Evolutionary conservation across 2,329 filamentous ascomycete genomes (phyloP).

Genomic region (Neopestalotiopsis rosae): DNA sequence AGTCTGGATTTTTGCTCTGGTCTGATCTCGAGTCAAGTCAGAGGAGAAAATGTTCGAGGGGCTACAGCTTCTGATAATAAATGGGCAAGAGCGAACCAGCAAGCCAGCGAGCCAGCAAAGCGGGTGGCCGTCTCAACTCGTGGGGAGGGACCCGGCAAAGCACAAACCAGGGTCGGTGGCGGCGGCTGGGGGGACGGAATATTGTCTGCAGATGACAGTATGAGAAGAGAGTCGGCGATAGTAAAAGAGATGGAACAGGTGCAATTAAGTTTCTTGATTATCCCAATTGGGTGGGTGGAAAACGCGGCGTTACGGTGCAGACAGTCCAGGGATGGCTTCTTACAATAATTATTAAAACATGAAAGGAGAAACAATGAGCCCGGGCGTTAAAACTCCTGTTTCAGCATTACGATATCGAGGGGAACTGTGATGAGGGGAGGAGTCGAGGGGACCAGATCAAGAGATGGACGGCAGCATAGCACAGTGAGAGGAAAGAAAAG

Average conservation of each 20-base stretch:
- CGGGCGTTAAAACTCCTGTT: constrained; percentile 6
- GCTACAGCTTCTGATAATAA: background rate
- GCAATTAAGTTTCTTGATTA: background rate
- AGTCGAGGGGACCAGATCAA: too few relatives aligned
- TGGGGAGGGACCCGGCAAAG: background rate
- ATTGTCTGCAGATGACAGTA: background rate
- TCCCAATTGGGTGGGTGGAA: background rate
- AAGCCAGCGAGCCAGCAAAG: too few relatives aligned
- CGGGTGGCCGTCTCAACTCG: constrained; percentile 6
- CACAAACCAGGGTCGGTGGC: background rate
- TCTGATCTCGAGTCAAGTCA: background rate
- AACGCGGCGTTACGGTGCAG: background rate
- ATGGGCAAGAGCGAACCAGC: background rate
- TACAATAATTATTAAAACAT: background rate
- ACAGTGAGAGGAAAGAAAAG: background rate
- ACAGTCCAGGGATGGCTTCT: constrained; percentile 1
- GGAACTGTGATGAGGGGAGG: background rate
- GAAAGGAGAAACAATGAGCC: background rate
- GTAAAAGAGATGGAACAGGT: background rate
- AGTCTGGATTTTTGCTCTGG: background rate
- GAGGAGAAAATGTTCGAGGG: background rate
- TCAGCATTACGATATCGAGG: background rate
- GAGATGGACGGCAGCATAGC: background rate
- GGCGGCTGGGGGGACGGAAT: background rate
- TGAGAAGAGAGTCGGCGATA: background rate